A percentile compares a stretch with the other conserved stretches of the same genome.
Conservation (phyloP, 1,284 basidiomycete species). For the Sanguinoderma infundibulare region DNA sequence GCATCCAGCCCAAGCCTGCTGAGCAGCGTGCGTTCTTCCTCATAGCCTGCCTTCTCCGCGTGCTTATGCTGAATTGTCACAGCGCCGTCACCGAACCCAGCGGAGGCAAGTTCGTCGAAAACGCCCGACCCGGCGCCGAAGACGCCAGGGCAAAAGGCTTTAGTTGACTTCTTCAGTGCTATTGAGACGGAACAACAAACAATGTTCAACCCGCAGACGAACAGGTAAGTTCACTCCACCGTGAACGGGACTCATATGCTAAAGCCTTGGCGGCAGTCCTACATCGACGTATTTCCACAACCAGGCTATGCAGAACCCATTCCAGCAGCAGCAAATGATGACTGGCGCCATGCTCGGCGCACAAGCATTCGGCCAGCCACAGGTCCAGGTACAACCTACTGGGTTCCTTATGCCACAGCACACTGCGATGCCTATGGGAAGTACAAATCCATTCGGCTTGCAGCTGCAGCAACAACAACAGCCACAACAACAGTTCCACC, state of each 20-base stretch:
- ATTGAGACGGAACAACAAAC: conserved; percentile 85
- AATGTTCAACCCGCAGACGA: conserved; percentile 71
- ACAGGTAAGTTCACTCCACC: conserved; percentile 44
- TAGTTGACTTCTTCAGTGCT: conserved; percentile 90
- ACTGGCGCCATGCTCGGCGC: conserved; percentile 53
- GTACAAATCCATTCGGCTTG: conserved; percentile 50
- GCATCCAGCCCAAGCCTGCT: conserved; percentile 35
- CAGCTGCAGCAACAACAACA: conserved; percentile 39
- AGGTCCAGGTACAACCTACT: conserved; percentile 33
- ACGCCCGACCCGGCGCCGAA: conserved; percentile 26
- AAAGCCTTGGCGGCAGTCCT: conserved; percentile 46
- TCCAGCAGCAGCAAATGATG: conserved; percentile 62
- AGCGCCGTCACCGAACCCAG: conserved; percentile 30
- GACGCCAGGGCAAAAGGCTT: conserved; percentile 37
- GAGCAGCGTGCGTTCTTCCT: conserved; percentile 30
- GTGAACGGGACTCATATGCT: neutral
- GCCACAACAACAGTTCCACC: conserved; percentile 59
- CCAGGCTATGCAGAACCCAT: conserved; percentile 78
- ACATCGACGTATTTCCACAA: conserved; percentile 63
- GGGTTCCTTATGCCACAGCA: conserved; percentile 42
- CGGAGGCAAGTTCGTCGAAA: conserved; percentile 30
- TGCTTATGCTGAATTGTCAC: neutral
- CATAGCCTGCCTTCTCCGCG: neutral
- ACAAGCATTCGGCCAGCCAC: conserved; percentile 39
- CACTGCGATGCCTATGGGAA: conserved; percentile 37